phyloP scores from a whole-genome alignment of 345 rosid genomes.

The Eucalyptus camaldulensis region DNA sequence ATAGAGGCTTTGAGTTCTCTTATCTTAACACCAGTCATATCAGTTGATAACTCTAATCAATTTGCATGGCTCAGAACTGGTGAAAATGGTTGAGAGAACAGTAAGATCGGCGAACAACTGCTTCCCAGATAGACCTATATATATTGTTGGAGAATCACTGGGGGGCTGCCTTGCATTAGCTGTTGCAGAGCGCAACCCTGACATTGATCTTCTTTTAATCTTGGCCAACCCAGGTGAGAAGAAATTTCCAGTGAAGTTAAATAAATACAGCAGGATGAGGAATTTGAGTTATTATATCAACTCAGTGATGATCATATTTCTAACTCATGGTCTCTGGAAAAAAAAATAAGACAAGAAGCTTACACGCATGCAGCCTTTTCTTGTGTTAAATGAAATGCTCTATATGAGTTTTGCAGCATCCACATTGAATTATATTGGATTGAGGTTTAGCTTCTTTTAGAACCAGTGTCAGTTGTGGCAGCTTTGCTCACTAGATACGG shows the following conservation, averaged over 20 bases:
- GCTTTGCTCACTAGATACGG: not conserved
- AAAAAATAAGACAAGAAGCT: not conserved
- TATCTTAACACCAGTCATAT: not conserved
- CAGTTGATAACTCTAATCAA: not conserved
- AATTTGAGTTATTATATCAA: not conserved
- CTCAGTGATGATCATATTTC: not conserved
- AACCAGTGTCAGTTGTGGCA: not conserved
- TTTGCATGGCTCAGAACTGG: slow-evolving; percentile 32
- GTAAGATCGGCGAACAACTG: slow-evolving; percentile 19
- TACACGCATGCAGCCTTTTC: not conserved
- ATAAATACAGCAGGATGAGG: not conserved
- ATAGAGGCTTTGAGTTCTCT: not conserved
- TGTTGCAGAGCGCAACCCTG: slow-evolving; percentile 59
- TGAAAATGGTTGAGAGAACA: slow-evolving; percentile 38
- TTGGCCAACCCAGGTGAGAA: slow-evolving; percentile 61
- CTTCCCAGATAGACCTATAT: slow-evolving; percentile 56
- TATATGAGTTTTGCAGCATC: not conserved
- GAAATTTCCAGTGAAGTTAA: not conserved
- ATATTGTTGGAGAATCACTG: slow-evolving; percentile 72
- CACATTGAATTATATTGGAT: not conserved
- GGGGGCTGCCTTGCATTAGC: slow-evolving; percentile 73
- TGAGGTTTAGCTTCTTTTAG: not conserved
- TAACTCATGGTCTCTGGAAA: not conserved
- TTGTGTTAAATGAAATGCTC: not conserved
- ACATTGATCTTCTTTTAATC: slow-evolving; percentile 51